Base-by-base conservation (phyloP, 2,329 filamentous ascomycete species). In the Paracorniculantispora psalliotae region DNA sequence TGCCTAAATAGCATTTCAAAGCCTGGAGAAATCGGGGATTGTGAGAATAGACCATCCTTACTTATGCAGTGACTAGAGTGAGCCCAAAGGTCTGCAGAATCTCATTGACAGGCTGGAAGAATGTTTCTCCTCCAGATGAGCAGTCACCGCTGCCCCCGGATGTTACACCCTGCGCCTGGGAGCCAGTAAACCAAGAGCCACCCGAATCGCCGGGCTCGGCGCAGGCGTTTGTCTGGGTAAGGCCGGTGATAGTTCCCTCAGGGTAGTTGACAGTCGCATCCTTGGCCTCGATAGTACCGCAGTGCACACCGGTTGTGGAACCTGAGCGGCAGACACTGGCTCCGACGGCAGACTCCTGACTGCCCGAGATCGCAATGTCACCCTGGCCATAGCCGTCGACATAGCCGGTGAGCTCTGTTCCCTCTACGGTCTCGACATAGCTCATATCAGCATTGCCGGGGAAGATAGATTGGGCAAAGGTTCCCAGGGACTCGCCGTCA, bases 141-240 rank as follows among this genome's bases (percentile, higher is more conserved):
- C 73, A 75, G 71, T 74, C 60, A 48, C 73, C 73, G 55, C 67
- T 71, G 63, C 73, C 73, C 66, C 73, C 73, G 1, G 73, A 75
- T 62, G 72, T 74, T 62, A 75, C 73, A 67, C 73, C 73, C 69
- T 75, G 73, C 61, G 73, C 73, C 68, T 75, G 72, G 59, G 71
- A 51, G 52, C 73, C 73, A 59, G 71, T 65, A 71, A 73, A 75
- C 61, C 66, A 74, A 33, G 73, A 71, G 61, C 73, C 73, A 57
- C 73, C 73, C 52, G 73, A 75, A 69, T 75, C 73, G 61, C 73
- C 73, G 63, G 71, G 71, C 71, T 75, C 73, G 54, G 73, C 72
- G 66, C 73, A 75, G 49, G 73, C 72, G 50, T 61, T 74, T 61
- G 73, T 75, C 55, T 71, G 69, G 60, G 73, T 75, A 37, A 75